Percentiles rank a stretch among this genome's conserved stretches.
Conservation (phyloP, 345 rosid species). For the Melaleuca alternifolia region DNA sequence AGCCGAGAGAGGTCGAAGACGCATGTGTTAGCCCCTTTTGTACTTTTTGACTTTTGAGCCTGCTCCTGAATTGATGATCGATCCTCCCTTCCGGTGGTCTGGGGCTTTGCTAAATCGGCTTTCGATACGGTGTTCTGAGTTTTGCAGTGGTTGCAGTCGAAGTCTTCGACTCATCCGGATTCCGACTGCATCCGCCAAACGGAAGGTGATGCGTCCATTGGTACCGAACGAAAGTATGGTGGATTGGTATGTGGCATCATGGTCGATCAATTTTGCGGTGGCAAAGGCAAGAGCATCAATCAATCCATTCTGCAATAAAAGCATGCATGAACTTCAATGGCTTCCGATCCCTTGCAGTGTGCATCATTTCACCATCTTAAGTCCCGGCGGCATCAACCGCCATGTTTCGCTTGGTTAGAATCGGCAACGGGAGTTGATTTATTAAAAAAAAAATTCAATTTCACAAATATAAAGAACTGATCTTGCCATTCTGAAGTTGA, state of each 20-base stretch:
- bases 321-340: not conserved
- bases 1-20: not conserved
- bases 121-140: not conserved
- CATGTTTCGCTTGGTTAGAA: not conserved
- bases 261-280: not conserved
- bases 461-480: not conserved
- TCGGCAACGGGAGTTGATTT: not conserved
- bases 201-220: not conserved
- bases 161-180: not conserved
- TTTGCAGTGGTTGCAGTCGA: not conserved
- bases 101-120: not conserved
- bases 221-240: not conserved
- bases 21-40: not conserved
- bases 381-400: not conserved
- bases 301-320: not conserved
- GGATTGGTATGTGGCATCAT: not conserved
- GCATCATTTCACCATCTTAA: not conserved
- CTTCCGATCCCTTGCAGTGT: fast-evolving
- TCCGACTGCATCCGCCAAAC: not conserved
- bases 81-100: not conserved
- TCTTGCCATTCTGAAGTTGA: not conserved
- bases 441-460: not conserved
- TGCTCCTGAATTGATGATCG: not conserved
- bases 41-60: not conserved
- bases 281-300: not conserved